Evolutionary conservation across 441 rosid species (phyloP).

Genomic region (Croton setiger): DNA sequence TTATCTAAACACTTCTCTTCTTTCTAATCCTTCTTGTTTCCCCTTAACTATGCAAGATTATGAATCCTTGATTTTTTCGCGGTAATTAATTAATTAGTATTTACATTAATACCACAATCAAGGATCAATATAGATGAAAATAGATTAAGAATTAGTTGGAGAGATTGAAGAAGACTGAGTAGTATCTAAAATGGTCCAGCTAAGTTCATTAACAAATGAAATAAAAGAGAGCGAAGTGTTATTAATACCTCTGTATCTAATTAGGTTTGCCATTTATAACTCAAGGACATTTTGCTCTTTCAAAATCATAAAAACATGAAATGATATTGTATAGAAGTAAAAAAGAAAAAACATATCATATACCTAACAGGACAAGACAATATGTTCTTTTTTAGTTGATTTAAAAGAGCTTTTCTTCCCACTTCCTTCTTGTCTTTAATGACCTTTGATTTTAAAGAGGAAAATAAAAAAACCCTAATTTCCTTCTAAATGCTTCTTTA

Average conservation of each 20-base stretch:
- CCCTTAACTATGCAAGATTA: slow-evolving; percentile 25
- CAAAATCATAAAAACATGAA: too few species aligned
- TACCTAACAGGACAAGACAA: slow-evolving; percentile 23
- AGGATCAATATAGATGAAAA: neutral
- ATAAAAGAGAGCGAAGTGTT: neutral
- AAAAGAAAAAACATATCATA: too few species aligned
- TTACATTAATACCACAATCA: too few species aligned
- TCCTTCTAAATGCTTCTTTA: neutral
- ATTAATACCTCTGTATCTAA: neutral
- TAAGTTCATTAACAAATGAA: slow-evolving; percentile 9
- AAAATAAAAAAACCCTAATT: slow-evolving; percentile 30
- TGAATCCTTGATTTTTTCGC: slow-evolving; percentile 2
- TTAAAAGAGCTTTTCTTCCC: slow-evolving; percentile 16
- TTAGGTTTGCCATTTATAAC: neutral
- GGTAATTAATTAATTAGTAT: neutral
- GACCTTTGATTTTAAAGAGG: neutral
- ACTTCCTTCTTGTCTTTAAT: slow-evolving; percentile 11
- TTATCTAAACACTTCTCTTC: slow-evolving; percentile 7
- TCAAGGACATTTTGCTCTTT: too few species aligned
- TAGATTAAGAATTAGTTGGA: slow-evolving; percentile 1
- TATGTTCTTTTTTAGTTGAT: slow-evolving; percentile 11
- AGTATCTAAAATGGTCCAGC: slow-evolving; percentile 17
- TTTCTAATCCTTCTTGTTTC: slow-evolving; percentile 19
- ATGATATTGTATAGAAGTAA: too few species aligned
- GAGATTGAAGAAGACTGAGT: slow-evolving; percentile 13